Base-by-base conservation (phyloP, 805 yeast species). In the Metahyphopichia silvanorum region DNA sequence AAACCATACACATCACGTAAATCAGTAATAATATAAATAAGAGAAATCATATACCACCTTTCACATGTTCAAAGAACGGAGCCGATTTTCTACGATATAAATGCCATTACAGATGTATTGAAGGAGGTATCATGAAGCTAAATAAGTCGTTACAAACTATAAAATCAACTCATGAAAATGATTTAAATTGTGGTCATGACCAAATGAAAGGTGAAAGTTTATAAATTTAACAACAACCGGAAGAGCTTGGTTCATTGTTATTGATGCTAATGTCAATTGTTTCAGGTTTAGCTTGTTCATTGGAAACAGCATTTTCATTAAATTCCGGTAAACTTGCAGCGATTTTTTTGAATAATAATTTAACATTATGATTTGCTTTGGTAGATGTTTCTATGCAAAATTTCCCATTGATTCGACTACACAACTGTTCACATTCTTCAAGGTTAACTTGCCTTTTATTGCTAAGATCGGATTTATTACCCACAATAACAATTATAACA, bases 301-400 rank as follows among this genome's bases (percentile, higher is more conserved):
- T 33, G 17, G 30, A 33, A 16, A 32, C 25, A 10, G 26, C 18
- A 15, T 46, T 38, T n/a, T 46, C 47, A 19, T 52, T 54, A 32
- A 86, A 79, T 34, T 89, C 97, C 2, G 98, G 98, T 39, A 93
- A 71, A 37, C 86, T 77, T 53, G 84, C 85, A 10, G 98, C 98
- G 41, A 91, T 84, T 53, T 83, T 85, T 53, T 88, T 86, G 65
- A 93, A 91, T 42, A 93, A 65, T 34, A 78, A 75, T 63, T 91
- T 91, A 35, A 93, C 96, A 48, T 93, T 93, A 57, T 89, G 85
- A 20, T 96, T 96, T 28, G 88, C 88, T 63, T 89, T 91, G 8
- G 98, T 91, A 39, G 95, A 83, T 1, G 98, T 91, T 55, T 93
- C 98, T 55, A 91, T 80, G 56, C 82, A 86, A 40, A 84, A 77